Base-by-base conservation (phyloP, 441 rosid species). In the Codiaeum variegatum region DNA sequence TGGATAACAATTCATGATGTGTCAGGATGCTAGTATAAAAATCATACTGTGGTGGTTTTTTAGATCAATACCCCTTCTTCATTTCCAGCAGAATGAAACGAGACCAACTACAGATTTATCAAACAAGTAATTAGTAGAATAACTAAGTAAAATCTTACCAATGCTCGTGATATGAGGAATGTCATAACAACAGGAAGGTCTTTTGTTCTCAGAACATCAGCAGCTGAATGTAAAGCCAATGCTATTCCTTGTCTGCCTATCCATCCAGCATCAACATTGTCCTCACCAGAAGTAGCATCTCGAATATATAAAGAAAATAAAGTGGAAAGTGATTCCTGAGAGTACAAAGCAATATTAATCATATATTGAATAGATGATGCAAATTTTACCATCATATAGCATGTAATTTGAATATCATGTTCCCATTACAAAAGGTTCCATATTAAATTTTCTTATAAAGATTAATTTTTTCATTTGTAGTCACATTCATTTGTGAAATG, bases 171-270 rank as follows among this genome's bases (percentile, higher is more conserved):
- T 84, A 93, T 93, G 74, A 96, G 86, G 75, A 96, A 96, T 55
- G 98, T 93, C 96, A 96, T 90, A 76, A 96, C 94, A 80, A 93
- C 91, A 73, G 98, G 99, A 79, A 96, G 99, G 78, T 96, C 98
- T 77, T 91, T 96, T 29, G 97, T 88, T 82, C 97, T 88, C 77
- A 96, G 80, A 72, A 93, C 95, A 82, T 96, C 99, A 55, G 98
- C 99, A 19, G 91, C 87, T 77, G 98, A 90, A 86, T 86, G 89
- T 73, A 96, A 85, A 71, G 98, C 96, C 82, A 96, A 78, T 73
- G 98, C 96, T 72, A 90, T 85, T 74, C 98, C 99, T 87, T 96
- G 98, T 82, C 98, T 85, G 52, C 99, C 90, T 77, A 93, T 80
- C 97, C 99, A 93, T 74, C 94, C 87, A 86, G 88, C 86, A 90